Base-by-base conservation (phyloP, 148 eudicot species). In the Heliosperma pusillum region DNA sequence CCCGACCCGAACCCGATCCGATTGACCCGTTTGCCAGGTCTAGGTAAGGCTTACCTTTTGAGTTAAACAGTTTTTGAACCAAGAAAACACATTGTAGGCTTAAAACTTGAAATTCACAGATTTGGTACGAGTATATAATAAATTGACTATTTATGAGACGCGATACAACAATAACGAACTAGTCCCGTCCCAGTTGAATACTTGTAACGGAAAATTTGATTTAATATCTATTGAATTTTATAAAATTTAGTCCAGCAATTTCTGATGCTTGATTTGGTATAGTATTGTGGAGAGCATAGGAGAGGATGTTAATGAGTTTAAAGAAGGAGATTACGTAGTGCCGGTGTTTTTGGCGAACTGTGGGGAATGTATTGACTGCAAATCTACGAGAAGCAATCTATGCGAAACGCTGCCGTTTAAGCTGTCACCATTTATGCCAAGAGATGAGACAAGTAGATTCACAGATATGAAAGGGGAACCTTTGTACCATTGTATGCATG, bases 261-360 rank as follows among this genome's bases (percentile, higher is more conserved):
- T 45, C 4, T 60, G 30, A 17, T 62, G 11, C 56, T 73, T 13
- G 21, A 73, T 47, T 47, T 47, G 10, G 53, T 47, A 50, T 30
- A 92, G 98, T 83, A 80, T 86, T 15, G 87, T 92, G 24, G 98
- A 95, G 81, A 95, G 98, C 21, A 73, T 89, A 66, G 98, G 96
- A 17, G 92, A 92, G 60, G 79, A 66, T 22, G 97, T 95, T 0
- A 27, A 72, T 7, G 98, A 86, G 70, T 74, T 92, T 15, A 84
- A 47, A 10, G 82, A 81, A 77, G 97, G 98, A 64, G 98, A 95
- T 76, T 77, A 62, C 26, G 98, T 95, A 25, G 70, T 95, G 77
- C 98, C 98, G 33, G 66, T 78, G 6, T 95, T 92, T 78, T 29
- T 90, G 75, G 77, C 97, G 11, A 92, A 95, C 36, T 95, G 98